phyloP scores from a whole-genome alignment of 768 basidiomycete species.

The Pseudohyphozyma bogoriensis region DNA sequence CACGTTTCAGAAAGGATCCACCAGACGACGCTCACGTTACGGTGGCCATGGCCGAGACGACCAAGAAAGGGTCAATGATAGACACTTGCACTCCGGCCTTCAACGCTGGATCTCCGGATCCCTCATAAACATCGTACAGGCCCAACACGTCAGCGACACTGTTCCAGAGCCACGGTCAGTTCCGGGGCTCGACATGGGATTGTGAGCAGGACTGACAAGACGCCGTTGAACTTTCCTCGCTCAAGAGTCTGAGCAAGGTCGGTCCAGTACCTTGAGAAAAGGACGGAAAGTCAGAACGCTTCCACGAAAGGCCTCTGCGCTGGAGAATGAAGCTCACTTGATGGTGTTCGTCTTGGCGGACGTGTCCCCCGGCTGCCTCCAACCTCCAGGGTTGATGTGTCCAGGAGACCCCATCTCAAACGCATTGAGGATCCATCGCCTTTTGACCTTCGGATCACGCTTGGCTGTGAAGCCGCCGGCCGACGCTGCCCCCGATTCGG shows the following conservation, averaged over 20 bases:
- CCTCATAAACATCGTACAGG: too few relatives aligned
- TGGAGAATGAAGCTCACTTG: too few relatives aligned
- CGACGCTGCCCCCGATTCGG: too few relatives aligned
- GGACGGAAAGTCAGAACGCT: too few relatives aligned
- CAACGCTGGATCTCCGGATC: too few relatives aligned
- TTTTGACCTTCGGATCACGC: too few relatives aligned
- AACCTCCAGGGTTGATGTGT: not conserved
- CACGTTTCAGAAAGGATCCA: not conserved
- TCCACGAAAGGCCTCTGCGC: too few relatives aligned
- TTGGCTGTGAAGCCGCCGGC: too few relatives aligned
- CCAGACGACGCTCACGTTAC: not conserved
- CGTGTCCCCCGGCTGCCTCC: not conserved
- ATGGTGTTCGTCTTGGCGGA: not conserved
- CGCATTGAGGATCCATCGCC: not conserved
- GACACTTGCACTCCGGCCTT: not conserved
- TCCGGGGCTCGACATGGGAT: too few relatives aligned
- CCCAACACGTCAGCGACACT: too few relatives aligned
- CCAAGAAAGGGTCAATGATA: not conserved
- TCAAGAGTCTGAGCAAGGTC: slow-evolving; percentile 3
- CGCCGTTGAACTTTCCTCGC: slow-evolving; percentile 5
- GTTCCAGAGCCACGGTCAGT: too few relatives aligned
- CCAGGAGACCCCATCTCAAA: not conserved
- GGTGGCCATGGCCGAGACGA: not conserved
- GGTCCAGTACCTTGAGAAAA: slow-evolving; percentile 19
- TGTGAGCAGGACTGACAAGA: not conserved